Evolutionary conservation across 202 grass and related monocot species (phyloP), one percentile per base, ranked within the genome.

Genomic region (Digitaria exilis): DNA sequence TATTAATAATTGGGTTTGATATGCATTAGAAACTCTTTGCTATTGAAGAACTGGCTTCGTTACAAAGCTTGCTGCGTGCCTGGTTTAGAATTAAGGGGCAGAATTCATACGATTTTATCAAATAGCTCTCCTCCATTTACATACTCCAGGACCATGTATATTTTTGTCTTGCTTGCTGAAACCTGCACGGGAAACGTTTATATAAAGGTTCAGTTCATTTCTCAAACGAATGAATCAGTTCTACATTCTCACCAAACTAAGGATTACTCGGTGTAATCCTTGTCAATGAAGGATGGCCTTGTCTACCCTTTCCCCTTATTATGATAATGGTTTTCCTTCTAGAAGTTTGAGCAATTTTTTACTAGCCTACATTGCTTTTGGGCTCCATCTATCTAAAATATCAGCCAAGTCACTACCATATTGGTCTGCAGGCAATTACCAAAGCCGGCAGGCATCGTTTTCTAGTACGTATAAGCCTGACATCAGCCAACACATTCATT

Each of bases 101-200:
- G 44, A 79, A 69, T 79, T 39, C 87, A 92, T 90, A 97, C 91
- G 1, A 97, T 97, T 87, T 88, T 94, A 60, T 87, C 84, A 51
- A 94, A 97, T 52, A 97, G 73, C 58, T 97, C 94, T 48, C 94
- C 94, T 37, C 91, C 87, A n/a, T 93, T 90, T 48, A 94, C 94
- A 34, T 88, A 92, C 80, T 97, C 91, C 6, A 97, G 89, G 62
- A 97, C 91, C 71, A 94, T 97, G 67, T 94, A 97, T 89, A 97
- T 94, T 76, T 94, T 97, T 52, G 94, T 94, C 68, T 92, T 93
- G 82, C 91, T 97, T 29, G 94, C 94, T 63, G 89, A 90, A 68
- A 97, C 89, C 94, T 97, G 85, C 76, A 83, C 5, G 56, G 83
- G 32, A 28, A 61, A 52, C 65, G 6, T 28, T 52, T n/a, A 24